These are phyloP conservation scores for Punctularia strigosozonata DNA, from an alignment of 768 basidiomycete genomes.

Conservation along the genomic window DNA sequence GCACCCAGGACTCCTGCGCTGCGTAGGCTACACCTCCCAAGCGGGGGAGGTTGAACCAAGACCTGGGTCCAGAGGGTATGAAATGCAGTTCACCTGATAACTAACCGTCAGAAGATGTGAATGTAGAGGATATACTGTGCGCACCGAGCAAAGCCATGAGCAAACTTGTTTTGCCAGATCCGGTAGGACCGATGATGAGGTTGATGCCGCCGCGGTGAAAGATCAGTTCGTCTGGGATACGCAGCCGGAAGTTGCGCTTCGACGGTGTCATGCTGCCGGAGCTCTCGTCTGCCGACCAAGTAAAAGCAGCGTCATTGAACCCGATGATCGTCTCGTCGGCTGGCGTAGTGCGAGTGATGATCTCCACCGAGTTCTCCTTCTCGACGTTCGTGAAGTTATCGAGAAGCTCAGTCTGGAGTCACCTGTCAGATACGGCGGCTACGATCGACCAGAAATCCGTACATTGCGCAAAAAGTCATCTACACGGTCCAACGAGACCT, in stretches of 20 bases:
- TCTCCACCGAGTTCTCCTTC: conserved; percentile 4
- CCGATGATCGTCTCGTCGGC: conserved; percentile 27
- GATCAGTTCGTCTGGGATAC: conserved; percentile 37
- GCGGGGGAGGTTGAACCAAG: conserved; percentile 63
- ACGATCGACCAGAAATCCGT: not conserved
- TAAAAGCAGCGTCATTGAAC: conserved; percentile 40
- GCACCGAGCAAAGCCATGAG: conserved; percentile 48
- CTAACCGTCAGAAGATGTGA: not conserved
- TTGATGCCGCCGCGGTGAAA: conserved; percentile 46
- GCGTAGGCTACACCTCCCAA: conserved; percentile 64
- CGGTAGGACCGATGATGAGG: conserved; percentile 47
- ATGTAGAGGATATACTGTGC: not conserved
- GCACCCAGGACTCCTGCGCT: conserved; percentile 79
- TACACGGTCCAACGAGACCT: conserved; percentile 27
- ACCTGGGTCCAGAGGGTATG: conserved; percentile 33
- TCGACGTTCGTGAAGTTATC: conserved; percentile 14
- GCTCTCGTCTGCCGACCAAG: conserved; percentile 32
- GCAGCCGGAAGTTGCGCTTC: conserved; percentile 35
- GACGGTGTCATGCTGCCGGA: conserved; percentile 27
- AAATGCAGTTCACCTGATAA: conserved; percentile 54
- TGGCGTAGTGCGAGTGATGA: no score
- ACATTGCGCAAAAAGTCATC: conserved; percentile 25
- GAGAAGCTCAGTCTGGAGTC: conserved; percentile 22
- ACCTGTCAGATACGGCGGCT: not conserved
- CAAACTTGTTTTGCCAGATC: conserved; percentile 49